These are phyloP conservation scores for Beauveria brongniartii DNA, from an alignment of 2,329 filamentous ascomycete species.

Conservation along the genomic window DNA sequence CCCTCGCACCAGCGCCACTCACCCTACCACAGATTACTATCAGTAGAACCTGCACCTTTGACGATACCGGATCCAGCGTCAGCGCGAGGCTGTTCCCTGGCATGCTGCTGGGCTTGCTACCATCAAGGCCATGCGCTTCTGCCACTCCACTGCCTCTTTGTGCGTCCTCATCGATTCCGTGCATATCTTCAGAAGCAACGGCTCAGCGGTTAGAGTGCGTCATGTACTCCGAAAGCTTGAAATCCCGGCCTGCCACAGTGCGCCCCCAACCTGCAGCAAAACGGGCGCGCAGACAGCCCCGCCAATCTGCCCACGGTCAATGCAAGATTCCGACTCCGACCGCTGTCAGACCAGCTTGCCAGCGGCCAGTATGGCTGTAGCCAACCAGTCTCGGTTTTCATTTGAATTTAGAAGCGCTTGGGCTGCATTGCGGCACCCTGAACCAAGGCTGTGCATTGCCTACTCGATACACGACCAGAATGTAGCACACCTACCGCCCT, in stretches of 20 bases:
- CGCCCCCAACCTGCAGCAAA: not conserved
- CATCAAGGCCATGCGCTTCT: conserved; percentile 1
- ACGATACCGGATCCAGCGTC: not conserved
- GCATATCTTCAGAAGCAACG: not conserved
- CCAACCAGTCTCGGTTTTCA: not conserved
- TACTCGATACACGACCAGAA: not conserved
- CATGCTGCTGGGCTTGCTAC: not conserved
- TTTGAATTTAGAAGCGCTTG: not conserved
- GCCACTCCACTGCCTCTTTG: not conserved
- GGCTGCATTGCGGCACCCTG: not conserved
- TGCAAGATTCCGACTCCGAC: conserved; percentile 1
- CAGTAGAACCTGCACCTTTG: not conserved
- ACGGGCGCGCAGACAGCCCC: not conserved
- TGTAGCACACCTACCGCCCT: not conserved
- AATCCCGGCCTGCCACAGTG: not conserved
- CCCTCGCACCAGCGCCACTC: not conserved
- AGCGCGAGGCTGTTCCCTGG: not conserved
- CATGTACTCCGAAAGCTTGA: not conserved
- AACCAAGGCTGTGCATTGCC: not conserved
- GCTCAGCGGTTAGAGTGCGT: not conserved
- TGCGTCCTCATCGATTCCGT: not conserved
- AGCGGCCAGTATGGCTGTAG: not conserved
- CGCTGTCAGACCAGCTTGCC: not conserved
- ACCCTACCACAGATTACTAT: not conserved
- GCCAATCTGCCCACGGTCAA: not conserved